Evolutionary conservation across 1,139 yeast genomes (phyloP).

Genomic region (Pichia kudriavzevii): DNA sequence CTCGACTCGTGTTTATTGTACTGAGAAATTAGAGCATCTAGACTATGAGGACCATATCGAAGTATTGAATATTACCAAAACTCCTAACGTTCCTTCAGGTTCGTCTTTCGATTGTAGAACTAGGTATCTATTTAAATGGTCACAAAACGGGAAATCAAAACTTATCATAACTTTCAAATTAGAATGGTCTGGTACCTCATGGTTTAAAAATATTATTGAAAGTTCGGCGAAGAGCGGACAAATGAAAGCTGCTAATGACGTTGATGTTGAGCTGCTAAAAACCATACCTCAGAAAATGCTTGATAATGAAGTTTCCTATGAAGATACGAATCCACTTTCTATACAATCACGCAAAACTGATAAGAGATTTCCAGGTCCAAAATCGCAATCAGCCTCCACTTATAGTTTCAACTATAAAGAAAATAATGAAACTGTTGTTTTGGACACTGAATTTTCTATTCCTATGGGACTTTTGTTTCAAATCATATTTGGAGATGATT

Average conservation of each 20-base stretch:
- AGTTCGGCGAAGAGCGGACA: conserved; percentile 45
- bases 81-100: conserved; percentile 60
- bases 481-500: too few species aligned
- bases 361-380: conserved; percentile 35
- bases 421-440: too few species aligned
- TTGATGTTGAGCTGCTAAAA: conserved; percentile 12
- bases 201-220: conserved; percentile 51
- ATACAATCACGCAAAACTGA: too few species aligned
- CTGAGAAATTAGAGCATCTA: conserved; percentile 37
- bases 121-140: conserved; percentile 44
- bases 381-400: too few species aligned
- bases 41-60: conserved; percentile 24
- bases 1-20: conserved; percentile 44
- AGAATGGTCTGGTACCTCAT: conserved; percentile 50
- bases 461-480: too few species aligned
- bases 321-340: too few species aligned
- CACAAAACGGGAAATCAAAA: conserved; percentile 33
- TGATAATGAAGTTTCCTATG: conserved; percentile 4
- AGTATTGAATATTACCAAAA: conserved; percentile 32
- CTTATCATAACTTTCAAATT: conserved; percentile 38
- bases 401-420: too few species aligned
- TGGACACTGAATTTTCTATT: too few species aligned
- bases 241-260: conserved; percentile 27
- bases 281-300: conserved; percentile 6
- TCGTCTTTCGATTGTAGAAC: conserved; percentile 45